These are phyloP conservation scores for Xylaria telfairii DNA, from an alignment of 495 filamentous ascomycete genomes.

Conservation along the genomic window DNA sequence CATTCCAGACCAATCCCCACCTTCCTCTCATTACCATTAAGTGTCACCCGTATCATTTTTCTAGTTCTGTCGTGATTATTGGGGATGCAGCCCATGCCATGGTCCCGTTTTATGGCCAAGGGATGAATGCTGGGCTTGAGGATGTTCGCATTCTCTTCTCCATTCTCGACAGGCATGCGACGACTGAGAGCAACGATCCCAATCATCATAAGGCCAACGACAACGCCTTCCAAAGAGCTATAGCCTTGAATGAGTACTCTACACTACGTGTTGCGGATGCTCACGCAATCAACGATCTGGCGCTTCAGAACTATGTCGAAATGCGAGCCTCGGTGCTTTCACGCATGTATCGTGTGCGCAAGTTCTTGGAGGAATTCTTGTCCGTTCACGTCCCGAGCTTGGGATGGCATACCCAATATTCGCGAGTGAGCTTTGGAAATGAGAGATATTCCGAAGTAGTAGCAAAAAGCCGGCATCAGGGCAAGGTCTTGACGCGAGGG, in stretches of 20 bases:
- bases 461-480: slow-evolving; percentile 69
- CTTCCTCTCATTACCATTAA: slow-evolving; percentile 93
- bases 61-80: slow-evolving; percentile 77
- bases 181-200: slow-evolving; percentile 37
- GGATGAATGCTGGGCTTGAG: slow-evolving; percentile 87
- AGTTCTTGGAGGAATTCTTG: slow-evolving; percentile 84
- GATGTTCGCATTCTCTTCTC: slow-evolving; percentile 83
- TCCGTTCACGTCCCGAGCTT: slow-evolving; percentile 73
- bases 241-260: slow-evolving; percentile 77
- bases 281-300: slow-evolving; percentile 89
- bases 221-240: slow-evolving; percentile 49
- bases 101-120: slow-evolving; percentile 93
- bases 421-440: slow-evolving; percentile 90
- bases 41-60: slow-evolving; percentile 84
- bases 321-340: slow-evolving; percentile 86
- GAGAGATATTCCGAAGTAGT: slow-evolving; percentile 87
- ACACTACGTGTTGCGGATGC: slow-evolving; percentile 75
- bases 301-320: slow-evolving; percentile 88
- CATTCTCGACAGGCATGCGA: slow-evolving; percentile 66
- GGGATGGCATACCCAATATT: slow-evolving; percentile 92
- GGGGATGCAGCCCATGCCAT: slow-evolving; percentile 98
- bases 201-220: slow-evolving; percentile 24
- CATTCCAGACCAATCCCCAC: slow-evolving; percentile 82
- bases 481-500: slow-evolving; percentile 58
- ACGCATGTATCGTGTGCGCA: slow-evolving; percentile 75